These are phyloP conservation scores for Nannizziopsis barbatae DNA, from an alignment of 2,329 filamentous ascomycete species.

Conservation along the genomic window DNA sequence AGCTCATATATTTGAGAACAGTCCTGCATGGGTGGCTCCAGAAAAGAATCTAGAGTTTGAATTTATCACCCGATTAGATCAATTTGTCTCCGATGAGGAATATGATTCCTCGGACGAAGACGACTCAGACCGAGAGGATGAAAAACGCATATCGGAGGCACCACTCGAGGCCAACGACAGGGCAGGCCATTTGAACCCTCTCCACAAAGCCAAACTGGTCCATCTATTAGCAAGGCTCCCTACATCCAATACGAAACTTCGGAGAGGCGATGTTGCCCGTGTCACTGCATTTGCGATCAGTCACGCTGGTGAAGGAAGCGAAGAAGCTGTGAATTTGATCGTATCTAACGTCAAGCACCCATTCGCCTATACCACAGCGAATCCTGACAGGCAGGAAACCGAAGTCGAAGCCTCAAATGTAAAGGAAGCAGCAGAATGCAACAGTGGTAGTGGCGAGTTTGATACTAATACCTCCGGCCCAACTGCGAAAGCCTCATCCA, in stretches of 20 bases:
- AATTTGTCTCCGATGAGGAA: constrained; percentile 72
- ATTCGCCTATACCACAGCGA: constrained; percentile 60
- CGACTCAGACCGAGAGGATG: constrained; percentile 42
- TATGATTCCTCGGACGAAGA: constrained; percentile 84
- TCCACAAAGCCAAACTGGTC: constrained; percentile 72
- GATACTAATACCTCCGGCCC: constrained; percentile 19
- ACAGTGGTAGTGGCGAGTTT: constrained; percentile 23
- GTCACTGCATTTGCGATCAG: constrained; percentile 81
- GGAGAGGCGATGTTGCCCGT: constrained; percentile 75
- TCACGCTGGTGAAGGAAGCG: constrained; percentile 71
- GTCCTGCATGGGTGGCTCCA: constrained; percentile 66
- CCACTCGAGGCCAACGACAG: constrained; percentile 39
- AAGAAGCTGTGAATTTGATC: constrained; percentile 85
- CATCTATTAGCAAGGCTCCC: constrained; percentile 77
- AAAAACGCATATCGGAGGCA: constrained; percentile 35
- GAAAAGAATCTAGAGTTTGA: constrained; percentile 67
- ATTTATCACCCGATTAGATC: constrained; percentile 62
- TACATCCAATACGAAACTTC: constrained; percentile 58
- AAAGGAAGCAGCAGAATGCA: constrained; percentile 22
- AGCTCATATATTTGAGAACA: constrained; percentile 57
- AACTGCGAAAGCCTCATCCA: constrained; percentile 29
- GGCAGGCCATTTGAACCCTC: constrained; percentile 62
- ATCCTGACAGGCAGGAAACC: constrained; percentile 37
- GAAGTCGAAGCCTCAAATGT: constrained; percentile 12
- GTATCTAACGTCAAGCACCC: constrained; percentile 71